Evolutionary conservation across 352 stramenopile genomes (phyloP).

Genomic region (Phytophthora sp.): DNA sequence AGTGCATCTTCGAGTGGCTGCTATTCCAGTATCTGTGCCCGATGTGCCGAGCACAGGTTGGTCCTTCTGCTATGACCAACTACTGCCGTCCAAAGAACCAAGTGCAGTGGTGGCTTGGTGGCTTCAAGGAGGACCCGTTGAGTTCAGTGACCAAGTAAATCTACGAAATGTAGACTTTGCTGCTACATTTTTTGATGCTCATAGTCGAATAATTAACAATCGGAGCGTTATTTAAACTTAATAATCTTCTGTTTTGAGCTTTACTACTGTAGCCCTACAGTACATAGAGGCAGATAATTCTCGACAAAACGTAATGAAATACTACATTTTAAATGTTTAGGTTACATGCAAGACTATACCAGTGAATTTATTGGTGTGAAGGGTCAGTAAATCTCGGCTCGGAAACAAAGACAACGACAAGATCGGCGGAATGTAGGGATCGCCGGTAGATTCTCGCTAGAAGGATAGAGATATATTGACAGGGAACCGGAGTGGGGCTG

Average conservation of each 20-base stretch:
- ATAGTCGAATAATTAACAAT: not conserved
- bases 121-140: slow-evolving; percentile 57
- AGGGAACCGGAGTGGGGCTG: not conserved
- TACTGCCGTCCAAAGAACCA: slow-evolving; percentile 50
- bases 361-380: too few species aligned
- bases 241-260: too few species aligned
- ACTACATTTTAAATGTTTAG: too few species aligned
- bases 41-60: slow-evolving; percentile 57
- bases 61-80: slow-evolving; percentile 45
- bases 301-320: too few species aligned
- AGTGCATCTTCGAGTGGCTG: slow-evolving; percentile 80
- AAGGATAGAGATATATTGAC: not conserved
- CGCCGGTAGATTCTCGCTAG: slow-evolving; percentile 9
- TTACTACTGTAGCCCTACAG: too few species aligned
- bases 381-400: too few species aligned
- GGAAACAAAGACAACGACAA: slow-evolving; percentile 15
- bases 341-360: too few species aligned
- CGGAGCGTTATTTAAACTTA: not conserved
- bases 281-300: too few species aligned
- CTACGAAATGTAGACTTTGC: not conserved
- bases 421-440: slow-evolving; percentile 11
- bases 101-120: slow-evolving; percentile 66
- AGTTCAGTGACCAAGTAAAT: slow-evolving; percentile 17
- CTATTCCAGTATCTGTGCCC: slow-evolving; percentile 74
- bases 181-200: not conserved